Percentiles rank a stretch among this genome's conserved stretches.
phyloP scores from a whole-genome alignment of 768 basidiomycete species.

The Daedaleopsis nitida region DNA sequence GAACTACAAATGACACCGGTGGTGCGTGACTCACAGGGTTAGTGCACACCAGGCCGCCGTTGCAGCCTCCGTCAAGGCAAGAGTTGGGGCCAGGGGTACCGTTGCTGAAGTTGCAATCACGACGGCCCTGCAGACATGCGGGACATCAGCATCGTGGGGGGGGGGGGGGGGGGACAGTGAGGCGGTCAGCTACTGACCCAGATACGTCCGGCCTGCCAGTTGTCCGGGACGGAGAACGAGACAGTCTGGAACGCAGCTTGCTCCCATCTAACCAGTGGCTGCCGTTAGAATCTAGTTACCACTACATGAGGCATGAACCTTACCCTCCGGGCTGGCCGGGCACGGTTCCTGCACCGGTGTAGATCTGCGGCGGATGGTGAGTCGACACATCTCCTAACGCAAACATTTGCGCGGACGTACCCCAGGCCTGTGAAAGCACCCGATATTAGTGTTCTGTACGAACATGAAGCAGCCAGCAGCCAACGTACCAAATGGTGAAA shows the following conservation, averaged over 20 bases:
- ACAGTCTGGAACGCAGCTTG: not conserved
- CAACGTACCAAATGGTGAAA: conserved; percentile 41
- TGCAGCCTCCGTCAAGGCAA: conserved; percentile 42
- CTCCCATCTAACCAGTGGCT: not conserved
- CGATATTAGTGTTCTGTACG: not conserved
- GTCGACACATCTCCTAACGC: not conserved
- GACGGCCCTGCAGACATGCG: conserved; percentile 22
- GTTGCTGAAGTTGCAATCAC: conserved; percentile 39
- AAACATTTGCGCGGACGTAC: conserved; percentile 13
- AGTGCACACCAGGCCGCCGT: conserved; percentile 40
- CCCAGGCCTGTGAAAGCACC: conserved; percentile 27
- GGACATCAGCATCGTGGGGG: too few species aligned
- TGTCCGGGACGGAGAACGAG: conserved; percentile 32
- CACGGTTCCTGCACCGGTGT: conserved; percentile 27
- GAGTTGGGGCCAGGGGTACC: conserved; percentile 32
- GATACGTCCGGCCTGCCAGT: conserved; percentile 43
- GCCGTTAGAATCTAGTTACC: not conserved
- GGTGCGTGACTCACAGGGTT: conserved; percentile 26
- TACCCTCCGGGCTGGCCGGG: conserved; percentile 34
- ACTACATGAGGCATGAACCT: not conserved
- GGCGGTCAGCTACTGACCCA: conserved; percentile 36
- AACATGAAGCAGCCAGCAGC: not conserved
- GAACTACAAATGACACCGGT: not conserved
- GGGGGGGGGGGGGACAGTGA: too few species aligned
- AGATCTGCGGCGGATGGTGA: conserved; percentile 21